Percentiles rank a stretch among this genome's conserved stretches.
These are phyloP conservation scores for Rosa persica DNA, from an alignment of 306 rosid species.

Conservation along the genomic window DNA sequence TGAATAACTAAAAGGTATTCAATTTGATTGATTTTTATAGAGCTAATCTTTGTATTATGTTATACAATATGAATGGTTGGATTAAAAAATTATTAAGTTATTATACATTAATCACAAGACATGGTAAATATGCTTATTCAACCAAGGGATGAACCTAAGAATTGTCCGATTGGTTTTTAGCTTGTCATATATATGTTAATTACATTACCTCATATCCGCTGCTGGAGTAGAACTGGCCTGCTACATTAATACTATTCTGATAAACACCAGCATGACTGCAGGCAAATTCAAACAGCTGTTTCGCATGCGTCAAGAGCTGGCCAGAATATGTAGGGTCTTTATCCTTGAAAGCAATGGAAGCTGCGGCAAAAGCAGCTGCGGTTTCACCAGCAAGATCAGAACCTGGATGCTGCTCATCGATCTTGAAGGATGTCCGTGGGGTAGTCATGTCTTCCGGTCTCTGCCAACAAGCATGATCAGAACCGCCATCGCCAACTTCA, in stretches of 20 bases:
- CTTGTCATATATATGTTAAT: too few relatives aligned
- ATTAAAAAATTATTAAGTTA: too few relatives aligned
- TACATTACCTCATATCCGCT: conserved; percentile 54
- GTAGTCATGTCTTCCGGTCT: conserved; percentile 77
- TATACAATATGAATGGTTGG: too few relatives aligned
- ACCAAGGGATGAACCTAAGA: too few relatives aligned
- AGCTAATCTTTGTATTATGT: too few relatives aligned
- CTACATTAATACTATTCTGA: conserved; percentile 38
- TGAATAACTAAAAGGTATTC: too few relatives aligned
- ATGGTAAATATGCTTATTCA: too few relatives aligned
- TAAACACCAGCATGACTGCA: conserved; percentile 32
- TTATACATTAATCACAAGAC: too few relatives aligned
- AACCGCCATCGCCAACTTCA: conserved; percentile 50
- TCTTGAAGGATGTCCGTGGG: conserved; percentile 26
- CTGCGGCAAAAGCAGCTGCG: conserved; percentile 60
- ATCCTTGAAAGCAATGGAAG: conserved; percentile 41
- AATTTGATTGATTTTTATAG: too few relatives aligned
- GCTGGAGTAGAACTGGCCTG: conserved; percentile 37
- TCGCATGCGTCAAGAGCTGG: conserved; percentile 39
- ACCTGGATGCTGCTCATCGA: conserved; percentile 46
- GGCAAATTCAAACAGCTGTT: conserved; percentile 48
- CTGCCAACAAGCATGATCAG: conserved; percentile 62
- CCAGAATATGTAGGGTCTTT: conserved; percentile 24
- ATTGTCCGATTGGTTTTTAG: too few relatives aligned
- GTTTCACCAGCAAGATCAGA: conserved; percentile 73